Evolutionary conservation across 2,329 filamentous ascomycete genomes (phyloP), one percentile per base, ranked within the genome.

Genomic region (Penicillium digitatum): DNA sequence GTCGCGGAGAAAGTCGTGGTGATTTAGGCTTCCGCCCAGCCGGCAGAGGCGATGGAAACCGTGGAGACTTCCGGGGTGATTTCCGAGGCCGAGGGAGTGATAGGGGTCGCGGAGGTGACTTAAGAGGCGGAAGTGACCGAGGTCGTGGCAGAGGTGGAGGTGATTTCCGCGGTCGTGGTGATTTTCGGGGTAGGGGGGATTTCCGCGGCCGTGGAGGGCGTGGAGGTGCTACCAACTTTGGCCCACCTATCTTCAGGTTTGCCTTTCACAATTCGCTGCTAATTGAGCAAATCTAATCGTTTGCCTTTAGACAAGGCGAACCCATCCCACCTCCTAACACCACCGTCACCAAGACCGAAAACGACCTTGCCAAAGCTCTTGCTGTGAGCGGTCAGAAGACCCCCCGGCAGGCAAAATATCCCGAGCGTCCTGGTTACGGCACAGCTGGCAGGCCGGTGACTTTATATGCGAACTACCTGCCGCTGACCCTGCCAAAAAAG

Each of bases 391-490:
- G 45, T 16, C 39, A 59, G 26, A 65, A 64, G 42, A 43, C 52
- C 6, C 46, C 58, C 0, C 50, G 61, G 6, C 53, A 59, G 31
- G 56, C 57, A 12, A 52, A 58, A 22, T 70, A 71, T 55, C 73
- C 73, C 7, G 55, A 68, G 24, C 66, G 74, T 18, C 74, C 74
- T 12, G 73, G 68, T 2, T 76, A 68, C 56, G 74, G 74, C 20
- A 73, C 69, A 1, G 57, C 57, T 27, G 74, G 74, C 16, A 55
- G 39, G 16, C 52, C 58, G 2, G 62, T 75, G 5, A 60, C 60
- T 2, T 62, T 76, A 1, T 75, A 69, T 60, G 71, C 74, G 31
- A 76, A 76, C 52, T 76, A 74, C 42, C 66, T 76, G 45, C 58
- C 70, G 14, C 59, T 76, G 38, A 70, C 63, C 9, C 70, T 72